Base-by-base conservation (phyloP, 1,284 basidiomycete species). In the Boletus semigastroideus region DNA sequence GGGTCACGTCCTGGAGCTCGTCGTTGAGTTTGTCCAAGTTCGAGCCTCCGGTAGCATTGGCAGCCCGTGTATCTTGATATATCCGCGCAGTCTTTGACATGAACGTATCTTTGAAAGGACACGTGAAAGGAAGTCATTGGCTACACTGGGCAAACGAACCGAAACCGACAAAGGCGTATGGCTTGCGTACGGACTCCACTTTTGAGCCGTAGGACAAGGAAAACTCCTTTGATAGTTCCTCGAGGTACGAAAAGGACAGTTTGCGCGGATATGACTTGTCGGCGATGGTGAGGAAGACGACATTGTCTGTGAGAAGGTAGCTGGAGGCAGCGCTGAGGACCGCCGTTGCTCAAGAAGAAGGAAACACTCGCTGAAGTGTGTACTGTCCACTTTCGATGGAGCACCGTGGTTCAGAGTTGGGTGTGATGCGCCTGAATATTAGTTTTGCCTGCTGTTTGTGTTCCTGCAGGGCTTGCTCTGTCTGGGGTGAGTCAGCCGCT, bases 381-480 rank as follows among this genome's bases (percentile, higher is more conserved):
- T 94, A 96, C 58, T 85, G 83, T 2, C 94, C 95, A 59, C 92
- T 95, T 71, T 99, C 97, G 66, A 99, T 99, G 10, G 93, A 97
- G 72, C 96, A 98, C 30, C 90, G 82, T 14, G 94, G 92, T 70
- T 99, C 97, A 19, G 92, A 89, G 65, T 96, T 94, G 37, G 94
- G 85, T 31, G 90, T 92, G 68, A 99, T 87, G 43, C 96, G 86
- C 52, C 95, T 82, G 69, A 98, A 97, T 65, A 99, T 89, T 62
- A 98, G 82, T 73, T 99, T 99, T 44, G 94, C 87, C 70, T 99
- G 96, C 65, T 98, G 96, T 72, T 98, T 99, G 80, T 98, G 94
- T 73, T 98, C 96, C 63, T 94, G 92, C 44, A 99, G 78, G 53
- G 89, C 82, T 65, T 90, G 86, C 71, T 98, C 95, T 58, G 91